Conservation (phyloP, 352 stramenopile genomes). For the Phytophthora ramorum region DNA sequence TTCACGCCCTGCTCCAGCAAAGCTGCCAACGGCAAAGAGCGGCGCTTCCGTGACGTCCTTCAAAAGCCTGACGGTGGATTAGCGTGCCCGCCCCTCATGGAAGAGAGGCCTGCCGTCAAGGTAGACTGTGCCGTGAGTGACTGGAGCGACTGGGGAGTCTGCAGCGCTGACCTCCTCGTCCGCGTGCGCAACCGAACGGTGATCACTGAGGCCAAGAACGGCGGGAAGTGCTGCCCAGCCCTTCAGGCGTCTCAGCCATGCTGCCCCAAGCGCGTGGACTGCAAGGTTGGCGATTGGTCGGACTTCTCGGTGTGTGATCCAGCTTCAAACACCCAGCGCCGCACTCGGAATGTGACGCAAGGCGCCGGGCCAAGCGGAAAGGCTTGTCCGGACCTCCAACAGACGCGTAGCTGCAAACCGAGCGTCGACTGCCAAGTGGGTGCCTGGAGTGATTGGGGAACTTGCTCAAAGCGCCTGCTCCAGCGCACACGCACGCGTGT, state of each 20-base stretch:
- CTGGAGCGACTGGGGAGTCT: conserved; percentile 48
- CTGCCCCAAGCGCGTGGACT: conserved; percentile 52
- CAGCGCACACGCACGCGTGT: conserved; percentile 46
- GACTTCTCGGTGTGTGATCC: conserved; percentile 52
- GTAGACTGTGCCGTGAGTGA: conserved; percentile 53
- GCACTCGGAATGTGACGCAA: conserved; percentile 48
- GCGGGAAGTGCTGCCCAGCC: conserved; percentile 42
- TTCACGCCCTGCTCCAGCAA: conserved; percentile 50
- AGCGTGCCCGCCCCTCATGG: conserved; percentile 48
- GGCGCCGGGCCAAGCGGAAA: conserved; percentile 44
- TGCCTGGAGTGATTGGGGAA: conserved; percentile 53
- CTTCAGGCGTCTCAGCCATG: conserved; percentile 45
- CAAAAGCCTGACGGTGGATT: conserved; percentile 48
- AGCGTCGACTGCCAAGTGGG: conserved; percentile 66
- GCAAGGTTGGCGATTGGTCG: conserved; percentile 57
- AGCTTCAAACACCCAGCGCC: conserved; percentile 53
- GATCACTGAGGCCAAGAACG: conserved; percentile 30
- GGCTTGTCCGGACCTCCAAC: conserved; percentile 43
- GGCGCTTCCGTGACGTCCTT: conserved; percentile 48
- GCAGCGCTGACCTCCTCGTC: conserved; percentile 28
- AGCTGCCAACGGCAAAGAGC: conserved; percentile 24
- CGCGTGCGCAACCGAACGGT: conserved; percentile 44
- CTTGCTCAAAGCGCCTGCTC: conserved; percentile 42
- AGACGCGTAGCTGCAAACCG: conserved; percentile 45
- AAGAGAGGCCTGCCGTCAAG: conserved; percentile 48